Evolutionary conservation across 208 protist species (phyloP), one percentile per base, ranked within the genome.

Genomic region (Crithidia sp.): DNA sequence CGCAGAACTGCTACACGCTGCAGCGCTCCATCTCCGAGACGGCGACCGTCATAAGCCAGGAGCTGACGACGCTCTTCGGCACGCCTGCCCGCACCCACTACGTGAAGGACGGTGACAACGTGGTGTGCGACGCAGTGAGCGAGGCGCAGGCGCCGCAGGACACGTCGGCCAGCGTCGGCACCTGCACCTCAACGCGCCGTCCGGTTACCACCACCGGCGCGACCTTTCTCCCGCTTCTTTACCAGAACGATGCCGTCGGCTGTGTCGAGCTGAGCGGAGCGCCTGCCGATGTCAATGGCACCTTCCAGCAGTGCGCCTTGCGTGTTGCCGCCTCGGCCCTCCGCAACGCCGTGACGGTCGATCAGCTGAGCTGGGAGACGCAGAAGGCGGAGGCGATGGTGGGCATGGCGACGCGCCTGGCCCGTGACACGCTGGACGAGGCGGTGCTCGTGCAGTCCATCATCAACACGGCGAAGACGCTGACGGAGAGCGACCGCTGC

Each of bases 361-460:
- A 39, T 6, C 36, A 28, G 53, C 52, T 79, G 45, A 49, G 57
- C 13, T 47, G 68, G 40, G 86, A 81, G 36, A 77, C 76, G 39
- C 80, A 91, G 44, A 90, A 91, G 78, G 81, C 84, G 4, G 87
- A 92, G 57, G 90, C 87, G 60, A 95, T 95, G 90, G 76, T 95
- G 62, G 76, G 60, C 41, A 95, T 95, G 90, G 90, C 87, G 60
- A 91, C 90, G 39, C 87, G 87, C 40, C 79, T 95, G 36, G 86
- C 89, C 47, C 89, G 86, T 59, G 89, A 94, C 69, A 90, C 86
- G 61, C 83, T 94, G 64, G 86, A 94, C 65, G 89, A 94, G 73
- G 53, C 80, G 49, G 84, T 89, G 66, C 76, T 92, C 40, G 82
- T 86, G 52, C 83, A 87, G 61, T 92, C 87, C 16, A 92, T 92